Evolutionary conservation across 176 grass and related monocot genomes (phyloP), one percentile per base, ranked within the genome.

Genomic region (Carex pumila): DNA sequence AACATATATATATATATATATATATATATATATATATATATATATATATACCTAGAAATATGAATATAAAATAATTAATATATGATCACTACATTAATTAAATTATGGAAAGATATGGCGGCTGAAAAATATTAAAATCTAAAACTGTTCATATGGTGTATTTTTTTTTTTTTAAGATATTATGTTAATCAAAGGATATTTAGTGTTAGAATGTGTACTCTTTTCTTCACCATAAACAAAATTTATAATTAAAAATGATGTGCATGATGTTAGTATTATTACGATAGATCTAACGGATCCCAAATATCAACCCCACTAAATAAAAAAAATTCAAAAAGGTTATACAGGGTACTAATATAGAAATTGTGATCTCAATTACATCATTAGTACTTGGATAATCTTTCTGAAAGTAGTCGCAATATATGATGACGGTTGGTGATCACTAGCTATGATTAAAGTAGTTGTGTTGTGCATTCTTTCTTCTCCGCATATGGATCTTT

Each of bases 351-450:
- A 83, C 80, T 83, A 49, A 64, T 34, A 49, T 49, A 62, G 56
- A 8, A 68, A 68, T 41, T 63, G 62, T 47, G 80, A 47, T 52
- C 59, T 67, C 37, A 68, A 83, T 64, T 49, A 52, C 62, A 69
- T 83, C 61, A 83, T 83, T 69, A 83, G 62, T 30, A 54, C 43
- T 83, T 69, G 12, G 19, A 83, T 68, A 45, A 83, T 53, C 21
- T 52, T 56, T 83, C n/a, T 14, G 21, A 49, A 81, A 81, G 79
- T 55, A 57, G 22, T 55, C 12, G 0, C 34, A 78, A 14, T 32
- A 14, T 77, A 77, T 57, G 50, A 62, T 81, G 60, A 68, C 32
- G 62, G 62, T 66, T 55, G 41, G 79, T 83, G 80, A 83, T 83
- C 61, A 31, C 80, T n/a, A n/a, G n/a, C n/a, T 52, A 83, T 83